phyloP scores from a whole-genome alignment of 768 basidiomycete species.

The Suillus spraguei region DNA sequence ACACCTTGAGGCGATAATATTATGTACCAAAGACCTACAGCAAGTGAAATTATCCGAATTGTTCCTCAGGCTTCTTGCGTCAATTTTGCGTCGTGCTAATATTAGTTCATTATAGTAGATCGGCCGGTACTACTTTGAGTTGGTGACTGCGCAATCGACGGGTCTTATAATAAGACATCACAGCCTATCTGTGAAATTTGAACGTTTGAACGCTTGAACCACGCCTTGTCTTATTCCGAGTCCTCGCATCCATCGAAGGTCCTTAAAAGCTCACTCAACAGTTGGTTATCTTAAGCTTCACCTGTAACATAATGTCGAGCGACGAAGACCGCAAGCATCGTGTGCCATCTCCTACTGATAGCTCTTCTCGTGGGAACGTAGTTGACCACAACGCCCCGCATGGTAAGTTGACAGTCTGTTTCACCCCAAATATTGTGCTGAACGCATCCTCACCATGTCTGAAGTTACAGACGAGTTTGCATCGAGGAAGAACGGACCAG shows the following conservation, averaged over 20 bases:
- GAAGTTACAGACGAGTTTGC: constrained; percentile 67
- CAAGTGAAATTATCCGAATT: no score
- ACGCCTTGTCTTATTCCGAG: background rate
- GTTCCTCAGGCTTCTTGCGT: no score
- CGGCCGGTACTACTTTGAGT: no score
- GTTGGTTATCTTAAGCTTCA: background rate
- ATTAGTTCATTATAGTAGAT: no score
- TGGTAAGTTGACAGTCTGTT: constrained; percentile 44
- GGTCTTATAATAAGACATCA: no score
- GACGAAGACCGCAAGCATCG: constrained; percentile 54
- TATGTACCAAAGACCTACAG: no score
- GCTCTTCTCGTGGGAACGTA: constrained; percentile 55
- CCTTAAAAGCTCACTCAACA: constrained; percentile 21
- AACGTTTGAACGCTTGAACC: constrained; percentile 8
- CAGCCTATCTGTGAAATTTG: no score
- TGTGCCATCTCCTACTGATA: constrained; percentile 38
- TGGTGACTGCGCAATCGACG: no score
- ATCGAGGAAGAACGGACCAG: constrained; percentile 34
- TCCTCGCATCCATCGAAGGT: background rate
- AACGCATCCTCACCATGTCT: constrained; percentile 19
- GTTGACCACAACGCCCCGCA: constrained; percentile 72
- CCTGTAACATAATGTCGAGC: constrained; percentile 27
- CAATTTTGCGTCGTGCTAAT: no score
- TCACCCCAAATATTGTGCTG: background rate
- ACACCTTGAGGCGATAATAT: no score